Conservation (phyloP, 306 rosid genomes). For the Citrullus mucosospermus region DNA sequence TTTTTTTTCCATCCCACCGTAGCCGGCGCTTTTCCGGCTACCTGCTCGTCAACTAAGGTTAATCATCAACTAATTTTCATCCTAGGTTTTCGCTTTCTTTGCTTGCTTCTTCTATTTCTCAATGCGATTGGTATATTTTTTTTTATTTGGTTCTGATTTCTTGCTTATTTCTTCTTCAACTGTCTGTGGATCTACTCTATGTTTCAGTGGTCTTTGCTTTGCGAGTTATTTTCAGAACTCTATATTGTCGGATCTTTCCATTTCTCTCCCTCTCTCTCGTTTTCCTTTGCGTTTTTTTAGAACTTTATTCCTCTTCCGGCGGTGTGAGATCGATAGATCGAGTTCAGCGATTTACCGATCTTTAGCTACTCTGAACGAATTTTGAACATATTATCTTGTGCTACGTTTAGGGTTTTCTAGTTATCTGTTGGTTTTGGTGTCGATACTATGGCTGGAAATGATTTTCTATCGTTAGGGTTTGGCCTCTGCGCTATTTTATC, state of each 20-base stretch:
- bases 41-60: neutral
- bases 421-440: neutral
- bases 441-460: neutral
- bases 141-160: neutral
- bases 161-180: neutral
- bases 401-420: neutral
- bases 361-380: neutral
- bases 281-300: neutral
- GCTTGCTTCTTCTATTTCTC: neutral
- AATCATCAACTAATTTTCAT: neutral
- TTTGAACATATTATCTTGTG: neutral
- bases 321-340: constrained; percentile 1
- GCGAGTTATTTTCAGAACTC: neutral
- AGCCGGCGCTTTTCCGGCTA: neutral
- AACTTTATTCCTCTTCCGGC: neutral
- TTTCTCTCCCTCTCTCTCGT: neutral
- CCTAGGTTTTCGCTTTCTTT: neutral
- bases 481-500: neutral
- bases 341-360: neutral
- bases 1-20: neutral
- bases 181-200: constrained; percentile 5
- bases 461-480: neutral
- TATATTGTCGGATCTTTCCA: neutral
- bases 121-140: neutral
- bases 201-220: neutral